Evolutionary conservation across 495 filamentous ascomycete species (phyloP).

Genomic region (Entonaema liquescens): DNA sequence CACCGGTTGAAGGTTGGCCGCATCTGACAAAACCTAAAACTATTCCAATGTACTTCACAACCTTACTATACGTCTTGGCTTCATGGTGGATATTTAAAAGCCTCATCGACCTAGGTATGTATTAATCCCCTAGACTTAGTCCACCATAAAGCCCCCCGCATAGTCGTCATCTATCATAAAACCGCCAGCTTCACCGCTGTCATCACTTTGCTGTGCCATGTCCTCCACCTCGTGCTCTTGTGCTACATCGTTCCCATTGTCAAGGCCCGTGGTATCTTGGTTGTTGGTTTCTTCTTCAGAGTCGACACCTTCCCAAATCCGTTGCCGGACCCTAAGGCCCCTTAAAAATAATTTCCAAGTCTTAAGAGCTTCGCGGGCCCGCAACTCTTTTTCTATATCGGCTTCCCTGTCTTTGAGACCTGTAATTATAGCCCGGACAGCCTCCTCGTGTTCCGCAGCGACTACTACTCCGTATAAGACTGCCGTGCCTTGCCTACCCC

Average conservation of each 20-base stretch:
- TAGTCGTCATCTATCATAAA: slow-evolving; percentile 46
- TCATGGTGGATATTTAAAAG: background rate
- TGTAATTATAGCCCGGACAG: slow-evolving; percentile 70
- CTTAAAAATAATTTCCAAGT: slow-evolving; percentile 82
- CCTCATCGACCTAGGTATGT: background rate
- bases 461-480: slow-evolving; percentile 79
- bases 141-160: slow-evolving; percentile 41
- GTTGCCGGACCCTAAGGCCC: slow-evolving; percentile 78
- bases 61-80: background rate
- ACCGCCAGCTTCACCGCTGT: slow-evolving; percentile 45
- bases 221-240: slow-evolving; percentile 28
- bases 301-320: slow-evolving; percentile 66
- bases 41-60: background rate
- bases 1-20: background rate
- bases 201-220: slow-evolving; percentile 25
- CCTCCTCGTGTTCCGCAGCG: slow-evolving; percentile 73
- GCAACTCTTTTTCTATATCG: slow-evolving; percentile 64
- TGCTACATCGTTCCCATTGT: slow-evolving; percentile 18
- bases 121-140: slow-evolving; percentile 12
- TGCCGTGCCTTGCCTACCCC: slow-evolving; percentile 81
- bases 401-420: slow-evolving; percentile 69
- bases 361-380: slow-evolving; percentile 65
- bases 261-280: slow-evolving; percentile 22
- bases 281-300: slow-evolving; percentile 45
- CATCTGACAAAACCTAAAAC: background rate